Evolutionary conservation across 2,329 filamentous ascomycete species (phyloP).

Genomic region (Dactylellina haptotyla): DNA sequence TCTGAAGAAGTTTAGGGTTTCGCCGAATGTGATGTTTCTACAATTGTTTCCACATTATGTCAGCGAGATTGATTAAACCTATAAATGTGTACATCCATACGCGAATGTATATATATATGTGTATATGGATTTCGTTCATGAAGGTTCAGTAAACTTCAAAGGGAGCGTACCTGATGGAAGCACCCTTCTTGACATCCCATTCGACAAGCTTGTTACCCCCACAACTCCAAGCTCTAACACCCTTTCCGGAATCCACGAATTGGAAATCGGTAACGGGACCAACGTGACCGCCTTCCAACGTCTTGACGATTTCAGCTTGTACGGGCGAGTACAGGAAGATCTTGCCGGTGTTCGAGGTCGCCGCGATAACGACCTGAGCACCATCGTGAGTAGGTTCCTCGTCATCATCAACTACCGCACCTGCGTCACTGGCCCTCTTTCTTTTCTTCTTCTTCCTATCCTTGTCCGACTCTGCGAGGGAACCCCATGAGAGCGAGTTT

Average conservation of each 20-base stretch:
- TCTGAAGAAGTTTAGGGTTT: constrained; percentile 63
- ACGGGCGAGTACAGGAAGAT: constrained; percentile 66
- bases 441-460: constrained; percentile 65
- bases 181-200: constrained; percentile 65
- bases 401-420: constrained; percentile 55
- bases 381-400: constrained; percentile 29
- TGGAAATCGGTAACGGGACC: constrained; percentile 66
- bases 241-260: constrained; percentile 62
- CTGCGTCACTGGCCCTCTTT: constrained; percentile 63
- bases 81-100: too few species aligned
- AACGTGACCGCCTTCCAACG: constrained; percentile 64
- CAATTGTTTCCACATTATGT: too few species aligned
- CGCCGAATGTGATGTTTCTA: constrained; percentile 56
- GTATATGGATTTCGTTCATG: too few species aligned
- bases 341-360: constrained; percentile 65
- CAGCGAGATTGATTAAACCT: too few species aligned
- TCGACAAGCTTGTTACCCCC: constrained; percentile 67
- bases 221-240: constrained; percentile 66
- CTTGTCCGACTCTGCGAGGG: constrained; percentile 60
- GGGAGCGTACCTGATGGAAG: constrained; percentile 62
- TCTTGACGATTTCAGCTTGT: constrained; percentile 64
- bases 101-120: too few species aligned
- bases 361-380: constrained; percentile 63
- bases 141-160: too few species aligned
- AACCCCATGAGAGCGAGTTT: constrained; percentile 67